Conservation (phyloP, 2,329 filamentous ascomycete species). For the Trichocomaceae sp. region DNA sequence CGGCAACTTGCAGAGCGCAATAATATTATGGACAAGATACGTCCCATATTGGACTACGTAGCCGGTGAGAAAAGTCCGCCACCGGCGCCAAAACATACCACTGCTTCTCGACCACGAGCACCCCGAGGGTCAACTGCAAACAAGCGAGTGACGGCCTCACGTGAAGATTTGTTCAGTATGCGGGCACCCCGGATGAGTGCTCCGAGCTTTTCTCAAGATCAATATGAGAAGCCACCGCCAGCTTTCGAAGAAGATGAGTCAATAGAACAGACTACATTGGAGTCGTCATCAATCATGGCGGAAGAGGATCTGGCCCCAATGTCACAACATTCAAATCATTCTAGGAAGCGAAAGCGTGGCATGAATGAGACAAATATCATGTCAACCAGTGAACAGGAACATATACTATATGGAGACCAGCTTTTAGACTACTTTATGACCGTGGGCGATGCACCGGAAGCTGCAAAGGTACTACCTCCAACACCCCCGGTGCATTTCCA, state of each 20-base stretch:
- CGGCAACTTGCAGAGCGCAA: slow-evolving; percentile 79
- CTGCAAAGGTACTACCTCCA: slow-evolving; percentile 54
- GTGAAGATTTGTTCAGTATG: slow-evolving; percentile 26
- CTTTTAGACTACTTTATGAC: slow-evolving; percentile 94
- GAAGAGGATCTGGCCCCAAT: slow-evolving; percentile 73
- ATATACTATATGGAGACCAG: slow-evolving; percentile 86
- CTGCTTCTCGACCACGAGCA: slow-evolving; percentile 67
- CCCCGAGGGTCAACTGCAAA: slow-evolving; percentile 60
- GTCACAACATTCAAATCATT: slow-evolving; percentile 53
- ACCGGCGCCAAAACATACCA: slow-evolving; percentile 83
- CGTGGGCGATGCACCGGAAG: slow-evolving; percentile 65
- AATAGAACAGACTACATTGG: slow-evolving; percentile 73
- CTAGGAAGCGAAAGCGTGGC: slow-evolving; percentile 70
- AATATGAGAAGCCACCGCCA: slow-evolving; percentile 55
- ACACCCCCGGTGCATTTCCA: slow-evolving; percentile 81
- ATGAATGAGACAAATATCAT: slow-evolving; percentile 54
- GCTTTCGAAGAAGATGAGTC: slow-evolving; percentile 70
- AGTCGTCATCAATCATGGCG: slow-evolving; percentile 75
- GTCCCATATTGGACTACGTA: slow-evolving; percentile 81
- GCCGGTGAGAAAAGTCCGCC: slow-evolving; percentile 83
- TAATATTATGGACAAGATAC: slow-evolving; percentile 73
- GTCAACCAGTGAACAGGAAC: slow-evolving; percentile 66
- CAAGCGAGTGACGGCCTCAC: slow-evolving; percentile 37
- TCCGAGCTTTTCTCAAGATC: slow-evolving; percentile 48
- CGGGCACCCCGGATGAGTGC: slow-evolving; percentile 31